A percentile compares a stretch with the other conserved stretches of the same genome.
Evolutionary conservation across 2,329 filamentous ascomycete species (phyloP).

Genomic region (Xylaria sp.): DNA sequence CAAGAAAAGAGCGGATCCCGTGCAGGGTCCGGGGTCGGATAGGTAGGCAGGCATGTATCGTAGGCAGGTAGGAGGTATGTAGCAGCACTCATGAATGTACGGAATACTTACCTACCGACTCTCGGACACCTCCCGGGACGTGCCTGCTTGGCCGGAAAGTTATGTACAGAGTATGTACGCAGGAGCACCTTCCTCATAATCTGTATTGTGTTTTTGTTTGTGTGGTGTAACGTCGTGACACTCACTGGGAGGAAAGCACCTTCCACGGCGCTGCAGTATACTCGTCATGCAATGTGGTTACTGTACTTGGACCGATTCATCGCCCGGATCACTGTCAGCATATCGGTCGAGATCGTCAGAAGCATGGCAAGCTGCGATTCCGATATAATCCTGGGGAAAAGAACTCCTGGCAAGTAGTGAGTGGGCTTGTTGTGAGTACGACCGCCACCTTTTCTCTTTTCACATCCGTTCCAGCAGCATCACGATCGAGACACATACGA

Average conservation of each 20-base stretch:
- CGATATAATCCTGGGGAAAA: conserved; percentile 12
- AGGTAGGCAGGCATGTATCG: not conserved
- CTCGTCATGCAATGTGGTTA: too few relatives aligned
- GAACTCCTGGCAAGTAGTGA: not conserved
- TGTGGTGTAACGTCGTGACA: not conserved
- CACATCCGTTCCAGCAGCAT: not conserved
- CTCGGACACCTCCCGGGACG: too few relatives aligned
- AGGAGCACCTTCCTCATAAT: not conserved
- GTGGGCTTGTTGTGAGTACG: not conserved
- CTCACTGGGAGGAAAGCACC: not conserved
- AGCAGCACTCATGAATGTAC: not conserved
- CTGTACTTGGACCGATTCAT: too few relatives aligned
- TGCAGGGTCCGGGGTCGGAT: conserved; percentile 15
- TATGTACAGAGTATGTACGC: too few relatives aligned
- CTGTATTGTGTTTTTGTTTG: not conserved
- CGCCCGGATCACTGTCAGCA: too few relatives aligned
- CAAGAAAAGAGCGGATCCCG: conserved; percentile 24
- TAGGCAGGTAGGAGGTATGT: not conserved
- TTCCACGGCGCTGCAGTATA: too few relatives aligned
- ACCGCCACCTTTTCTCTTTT: not conserved
- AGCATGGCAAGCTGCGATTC: conserved; percentile 14
- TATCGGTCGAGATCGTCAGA: not conserved
- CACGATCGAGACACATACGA: not conserved
- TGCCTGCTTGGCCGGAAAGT: too few relatives aligned
- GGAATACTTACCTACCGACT: not conserved